Evolutionary conservation across 257 asterid genomes (phyloP), one percentile per base, ranked within the genome.

Genomic region (Nyctanthes arbortristis): DNA sequence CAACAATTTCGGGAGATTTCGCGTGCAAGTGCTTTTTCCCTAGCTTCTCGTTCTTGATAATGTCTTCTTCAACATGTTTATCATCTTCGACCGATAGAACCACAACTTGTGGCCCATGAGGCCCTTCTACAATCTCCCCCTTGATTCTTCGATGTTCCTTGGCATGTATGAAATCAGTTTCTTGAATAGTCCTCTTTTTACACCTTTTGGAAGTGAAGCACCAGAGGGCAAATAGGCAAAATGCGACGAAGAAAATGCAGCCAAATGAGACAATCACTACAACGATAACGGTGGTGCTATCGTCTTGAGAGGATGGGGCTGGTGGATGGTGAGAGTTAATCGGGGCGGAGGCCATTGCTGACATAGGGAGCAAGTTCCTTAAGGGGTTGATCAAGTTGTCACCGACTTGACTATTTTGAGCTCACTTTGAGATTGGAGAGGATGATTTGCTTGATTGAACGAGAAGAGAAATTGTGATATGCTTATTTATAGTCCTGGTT

Each of bases 11-110:
- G 65, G 73, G 68, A 57, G 77, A 56, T 54, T 78, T 57, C 40
- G 74, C 69, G 64, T 63, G 62, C 54, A 67, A 18, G 30, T n/a
- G n/a, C n/a, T 67, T 27, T 39, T 70, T 68, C 31, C 29, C 65
- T 68, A 75, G 36, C 61, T 69, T 69, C 77, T 75, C 78, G 58
- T 68, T 81, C 70, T 72, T 72, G 45, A 72, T 36, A 58, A 87
- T 87, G 67, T 84, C 75, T 72, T 84, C 82, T 61, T 84, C 79
- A 6, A 67, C 68, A 55, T 80, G 82, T 65, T 72, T 70, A 33
- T 87, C 87, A 3, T 76, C 90, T 63, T 84, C 89, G 6, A 87
- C 11, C 20, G 84, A 75, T 20, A 86, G 22, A 63, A 74, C 61
- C 47, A 82, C 69, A 12, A 61, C 63, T 40, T 82, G 32, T 5